Percentiles rank a stretch among this genome's conserved stretches.
Evolutionary conservation across 768 basidiomycete species (phyloP).

Genomic region (Crepidotus variabilis): DNA sequence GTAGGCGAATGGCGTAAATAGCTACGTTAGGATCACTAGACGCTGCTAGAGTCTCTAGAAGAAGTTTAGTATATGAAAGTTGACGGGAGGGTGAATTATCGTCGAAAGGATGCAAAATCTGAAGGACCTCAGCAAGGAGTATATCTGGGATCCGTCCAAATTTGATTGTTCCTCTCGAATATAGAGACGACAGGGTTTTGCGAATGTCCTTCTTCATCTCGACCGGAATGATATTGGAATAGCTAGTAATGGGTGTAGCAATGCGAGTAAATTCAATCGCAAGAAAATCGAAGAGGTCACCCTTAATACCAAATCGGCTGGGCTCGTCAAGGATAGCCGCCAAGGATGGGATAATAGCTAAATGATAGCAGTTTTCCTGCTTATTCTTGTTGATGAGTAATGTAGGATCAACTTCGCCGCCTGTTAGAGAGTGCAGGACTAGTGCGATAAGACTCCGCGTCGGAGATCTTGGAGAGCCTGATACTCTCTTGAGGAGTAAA

Average conservation of each 20-base stretch:
- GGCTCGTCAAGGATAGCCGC: conserved; percentile 28
- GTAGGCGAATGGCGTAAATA: conserved; percentile 30
- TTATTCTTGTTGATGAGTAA: conserved; percentile 25
- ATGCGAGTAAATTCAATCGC: conserved; percentile 29
- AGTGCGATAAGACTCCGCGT: conserved; percentile 27
- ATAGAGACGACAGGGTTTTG: conserved; percentile 32
- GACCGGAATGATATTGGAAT: conserved; percentile 25
- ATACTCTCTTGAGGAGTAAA: conserved; percentile 26
- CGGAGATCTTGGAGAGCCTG: conserved; percentile 23
- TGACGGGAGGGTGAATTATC: conserved; percentile 20
- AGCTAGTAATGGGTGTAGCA: conserved; percentile 26
- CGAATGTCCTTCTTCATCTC: conserved; percentile 23
- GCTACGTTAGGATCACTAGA: conserved; percentile 28
- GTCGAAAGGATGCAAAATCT: conserved; percentile 30
- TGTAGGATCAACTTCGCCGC: conserved; percentile 20
- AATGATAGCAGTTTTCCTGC: conserved; percentile 25
- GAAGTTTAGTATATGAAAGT: conserved; percentile 24
- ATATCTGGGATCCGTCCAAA: conserved; percentile 25
- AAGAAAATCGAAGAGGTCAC: conserved; percentile 26
- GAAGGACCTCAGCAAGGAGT: conserved; percentile 31
- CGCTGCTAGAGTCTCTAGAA: conserved; percentile 25
- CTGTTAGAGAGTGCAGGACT: conserved; percentile 28
- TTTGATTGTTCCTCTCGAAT: conserved; percentile 29
- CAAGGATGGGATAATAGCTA: conserved; percentile 29
- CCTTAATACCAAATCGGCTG: conserved; percentile 26